Evolutionary conservation across 257 asterid genomes (phyloP), one percentile per base, ranked within the genome.

Genomic region (Prunella vulgaris): DNA sequence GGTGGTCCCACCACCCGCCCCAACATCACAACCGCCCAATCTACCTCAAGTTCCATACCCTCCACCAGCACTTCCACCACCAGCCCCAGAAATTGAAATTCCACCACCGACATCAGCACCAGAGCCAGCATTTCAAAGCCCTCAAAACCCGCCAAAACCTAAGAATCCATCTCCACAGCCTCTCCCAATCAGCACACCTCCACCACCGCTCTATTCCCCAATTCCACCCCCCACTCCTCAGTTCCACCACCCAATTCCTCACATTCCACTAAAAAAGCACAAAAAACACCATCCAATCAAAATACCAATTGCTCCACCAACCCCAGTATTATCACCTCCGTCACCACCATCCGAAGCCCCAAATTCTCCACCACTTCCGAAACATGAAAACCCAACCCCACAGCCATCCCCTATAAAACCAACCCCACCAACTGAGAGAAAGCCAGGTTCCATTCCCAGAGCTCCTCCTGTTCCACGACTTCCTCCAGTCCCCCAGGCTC

Each of bases 401-500:
- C 69, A 57, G 37, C 64, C 79, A 17, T 64, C 79, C 15, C 44
- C 38, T 42, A 15, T 66, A 78, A 46, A 54, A 27, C 72, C 86
- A 5, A 64, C 72, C 40, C 71, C 87, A 22, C 85, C 79, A 2
- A 22, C 15, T n/a, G 27, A 37, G 22, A 15, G 76, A 27, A 60
- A 64, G 71, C 73, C 74, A 15, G 54, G 30, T 57, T 79, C 78
- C 24, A 73, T 86, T 77, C 90, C 95, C 5, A 78, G 77, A 71
- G 85, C 86, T 30, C 88, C 92, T 1, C 87, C 88, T 10, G 79
- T 85, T 58, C 96, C 96, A 35, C 37, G 12, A 54, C 85, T 87
- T 12, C 87, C 94, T 5, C 75, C 77, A n/a, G 35, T 58, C 14
- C 85, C 88, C 2, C 68, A 51, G 15, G 79, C 69, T 37, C 88